Evolutionary conservation across 1,139 yeast species (phyloP).

Genomic region (Saccharomyces pastorianus): DNA sequence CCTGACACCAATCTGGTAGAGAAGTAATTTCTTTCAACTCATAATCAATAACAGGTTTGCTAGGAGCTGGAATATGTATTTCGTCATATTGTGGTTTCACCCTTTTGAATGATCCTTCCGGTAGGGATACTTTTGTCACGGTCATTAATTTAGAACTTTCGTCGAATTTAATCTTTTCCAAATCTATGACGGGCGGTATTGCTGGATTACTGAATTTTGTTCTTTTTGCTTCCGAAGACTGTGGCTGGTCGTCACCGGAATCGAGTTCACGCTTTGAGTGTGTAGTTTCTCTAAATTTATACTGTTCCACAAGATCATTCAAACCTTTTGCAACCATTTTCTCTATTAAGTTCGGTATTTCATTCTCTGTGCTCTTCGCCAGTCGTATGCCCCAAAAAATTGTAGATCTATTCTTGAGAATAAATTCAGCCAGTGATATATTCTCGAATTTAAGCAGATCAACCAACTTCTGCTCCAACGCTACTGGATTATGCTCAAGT

Average conservation of each 20-base stretch:
- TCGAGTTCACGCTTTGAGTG: slow-evolving; percentile 23
- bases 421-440: slow-evolving; percentile 40
- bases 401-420: slow-evolving; percentile 46
- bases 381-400: slow-evolving; percentile 49
- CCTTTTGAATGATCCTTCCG: slow-evolving; percentile 76
- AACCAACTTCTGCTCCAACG: slow-evolving; percentile 46
- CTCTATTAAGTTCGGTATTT: slow-evolving; percentile 29
- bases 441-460: slow-evolving; percentile 46
- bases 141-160: slow-evolving; percentile 68
- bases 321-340: slow-evolving; percentile 33
- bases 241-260: slow-evolving; percentile 12
- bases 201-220: slow-evolving; percentile 4
- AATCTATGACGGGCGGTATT: slow-evolving; percentile 51
- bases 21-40: slow-evolving; percentile 51
- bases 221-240: slow-evolving; percentile 4
- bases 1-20: slow-evolving; percentile 76
- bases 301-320: slow-evolving; percentile 31
- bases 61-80: slow-evolving; percentile 78
- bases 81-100: slow-evolving; percentile 73
- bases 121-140: slow-evolving; percentile 54
- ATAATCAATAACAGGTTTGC: slow-evolving; percentile 37
- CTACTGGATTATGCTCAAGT: slow-evolving; percentile 28
- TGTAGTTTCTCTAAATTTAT: slow-evolving; percentile 14
- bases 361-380: slow-evolving; percentile 35
- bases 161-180: slow-evolving; percentile 57